phyloP scores from a whole-genome alignment of 352 stramenopile genomes.

The Paralagenidium karlingii region DNA sequence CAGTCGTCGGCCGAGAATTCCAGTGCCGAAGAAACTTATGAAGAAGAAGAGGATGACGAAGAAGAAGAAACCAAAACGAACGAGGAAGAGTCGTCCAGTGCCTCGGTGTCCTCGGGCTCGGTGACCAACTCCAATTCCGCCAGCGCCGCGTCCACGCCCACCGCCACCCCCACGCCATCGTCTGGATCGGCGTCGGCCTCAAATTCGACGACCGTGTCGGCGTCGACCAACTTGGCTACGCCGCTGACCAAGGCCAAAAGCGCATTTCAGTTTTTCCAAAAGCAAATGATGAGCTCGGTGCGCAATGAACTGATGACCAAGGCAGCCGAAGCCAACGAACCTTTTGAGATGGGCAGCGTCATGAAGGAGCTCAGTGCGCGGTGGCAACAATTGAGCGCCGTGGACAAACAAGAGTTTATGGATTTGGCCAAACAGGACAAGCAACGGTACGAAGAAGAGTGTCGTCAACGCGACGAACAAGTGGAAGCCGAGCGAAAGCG shows the following conservation, averaged over 20 bases:
- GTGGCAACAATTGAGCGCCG: conserved; percentile 49
- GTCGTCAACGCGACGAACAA: conserved; percentile 47
- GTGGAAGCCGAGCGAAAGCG: conserved; percentile 58
- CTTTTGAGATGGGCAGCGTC: conserved; percentile 47
- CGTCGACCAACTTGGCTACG: too few relatives aligned
- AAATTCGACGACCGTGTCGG: too few relatives aligned
- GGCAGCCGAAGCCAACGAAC: conserved; percentile 29
- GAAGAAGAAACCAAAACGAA: too few relatives aligned
- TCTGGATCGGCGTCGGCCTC: too few relatives aligned
- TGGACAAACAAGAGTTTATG: conserved; percentile 58
- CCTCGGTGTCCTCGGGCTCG: too few relatives aligned
- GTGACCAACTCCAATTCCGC: too few relatives aligned
- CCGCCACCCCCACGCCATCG: too few relatives aligned
- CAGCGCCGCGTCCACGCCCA: too few relatives aligned
- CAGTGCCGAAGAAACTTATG: too few relatives aligned
- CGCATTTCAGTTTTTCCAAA: conserved; percentile 73
- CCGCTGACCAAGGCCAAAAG: conserved; percentile 57
- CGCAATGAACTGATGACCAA: conserved; percentile 31
- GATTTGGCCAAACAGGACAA: conserved; percentile 44
- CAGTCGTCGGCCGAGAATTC: too few relatives aligned
- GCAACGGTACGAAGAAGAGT: conserved; percentile 64
- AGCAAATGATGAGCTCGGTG: conserved; percentile 47
- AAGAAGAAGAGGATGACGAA: too few relatives aligned
- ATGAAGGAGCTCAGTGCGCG: conserved; percentile 65
- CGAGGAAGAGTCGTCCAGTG: too few relatives aligned